Evolutionary conservation across 2,329 filamentous ascomycete genomes (phyloP).

Genomic region (Seiridium cupressi): DNA sequence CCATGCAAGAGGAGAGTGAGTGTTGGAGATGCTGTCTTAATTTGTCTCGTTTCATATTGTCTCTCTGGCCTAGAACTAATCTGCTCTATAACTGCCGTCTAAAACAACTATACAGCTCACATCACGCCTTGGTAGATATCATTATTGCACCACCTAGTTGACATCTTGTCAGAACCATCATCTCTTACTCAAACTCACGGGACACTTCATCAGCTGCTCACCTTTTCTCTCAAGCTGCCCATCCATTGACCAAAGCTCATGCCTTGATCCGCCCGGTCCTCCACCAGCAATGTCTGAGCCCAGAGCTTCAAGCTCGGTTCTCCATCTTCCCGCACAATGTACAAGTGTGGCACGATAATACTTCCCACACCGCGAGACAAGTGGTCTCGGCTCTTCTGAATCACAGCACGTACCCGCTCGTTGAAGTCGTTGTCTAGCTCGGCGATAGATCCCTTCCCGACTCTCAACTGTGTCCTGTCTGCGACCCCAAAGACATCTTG

Average conservation of each 20-base stretch:
- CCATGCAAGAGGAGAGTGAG: too few species aligned
- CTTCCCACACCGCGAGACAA: conserved; percentile 84
- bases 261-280: conserved; percentile 91
- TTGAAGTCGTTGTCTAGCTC: conserved; percentile 95
- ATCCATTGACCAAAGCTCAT: conserved; percentile 94
- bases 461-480: conserved; percentile 80
- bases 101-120: not conserved
- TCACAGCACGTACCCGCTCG: conserved; percentile 83
- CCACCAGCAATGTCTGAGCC: conserved; percentile 93
- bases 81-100: conserved; percentile 1
- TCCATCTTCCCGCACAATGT: conserved; percentile 91
- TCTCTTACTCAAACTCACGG: not conserved
- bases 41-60: conserved; percentile 6
- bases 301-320: conserved; percentile 93
- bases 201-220: conserved; percentile 35
- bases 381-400: conserved; percentile 91
- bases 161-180: conserved; percentile 6
- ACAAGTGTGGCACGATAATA: conserved; percentile 89
- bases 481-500: conserved; percentile 86
- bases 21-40: not conserved
- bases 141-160: conserved; percentile 13
- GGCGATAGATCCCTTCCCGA: conserved; percentile 85
- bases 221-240: conserved; percentile 91
- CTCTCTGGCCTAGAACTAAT: not conserved
- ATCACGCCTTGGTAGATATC: not conserved